Evolutionary conservation across 176 grass and related monocot species (phyloP), one percentile per base, ranked within the genome.

Genomic region (Oryza officinalis): DNA sequence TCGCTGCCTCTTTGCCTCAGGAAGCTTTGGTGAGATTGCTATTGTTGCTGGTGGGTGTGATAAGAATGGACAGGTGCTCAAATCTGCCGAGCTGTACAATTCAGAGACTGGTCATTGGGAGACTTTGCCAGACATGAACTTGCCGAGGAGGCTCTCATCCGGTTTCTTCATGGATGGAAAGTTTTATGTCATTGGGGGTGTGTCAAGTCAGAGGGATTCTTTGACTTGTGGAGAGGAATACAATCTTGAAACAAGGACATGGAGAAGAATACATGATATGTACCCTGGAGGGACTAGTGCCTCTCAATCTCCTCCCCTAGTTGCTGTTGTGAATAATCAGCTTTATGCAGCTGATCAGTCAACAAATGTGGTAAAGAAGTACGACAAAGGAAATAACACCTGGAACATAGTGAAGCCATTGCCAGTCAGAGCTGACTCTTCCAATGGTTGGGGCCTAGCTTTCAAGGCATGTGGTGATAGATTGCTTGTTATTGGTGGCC

Each of bases 141-240:
- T 93, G 17, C 75, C 90, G 6, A 92, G 92, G 78, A 91, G 83
- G 69, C 88, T 91, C 27, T 94, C 89, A 37, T 92, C 95, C 18
- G 95, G 95, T 25, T 94, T 97, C 77, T 94, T 97, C 86, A 93
- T 97, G 95, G 95, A 97, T 76, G 90, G 88, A 5, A 97, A 94
- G 49, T 97, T 97, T 76, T 97, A 94, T 76, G 90, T 92, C 31
- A 97, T 97, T 33, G 95, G 95, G 27, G 95, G 95, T 25, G 88
- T 97, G 73, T 91, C 86, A 8, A 89, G 73, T 32, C 75, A 91
- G 67, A 84, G 82, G 40, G 81, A 91, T 87, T 88, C 92, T 70
- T 79, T 97, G 67, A 92, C 92, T 50, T 97, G 95, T 80, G 95
- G 95, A 23, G 95, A 97, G 75, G 92, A 97, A 81, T 97, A 89